Evolutionary conservation across 2,329 filamentous ascomycete genomes (phyloP).

Genomic region (Colletotrichum costaricense): DNA sequence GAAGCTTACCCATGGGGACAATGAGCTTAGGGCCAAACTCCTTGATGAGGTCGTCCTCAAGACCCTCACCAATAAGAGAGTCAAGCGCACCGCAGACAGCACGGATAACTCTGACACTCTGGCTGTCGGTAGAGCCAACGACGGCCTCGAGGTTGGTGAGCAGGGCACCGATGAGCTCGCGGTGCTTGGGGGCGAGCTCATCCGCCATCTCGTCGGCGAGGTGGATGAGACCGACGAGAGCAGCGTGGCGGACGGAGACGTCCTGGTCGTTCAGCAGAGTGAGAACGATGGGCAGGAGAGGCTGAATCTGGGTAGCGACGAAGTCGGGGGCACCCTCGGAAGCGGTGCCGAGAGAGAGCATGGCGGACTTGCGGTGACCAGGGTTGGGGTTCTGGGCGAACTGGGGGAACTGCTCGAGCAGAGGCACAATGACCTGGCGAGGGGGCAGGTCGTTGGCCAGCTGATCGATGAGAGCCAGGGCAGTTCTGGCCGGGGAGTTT

Average conservation of each 20-base stretch:
- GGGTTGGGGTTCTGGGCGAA: slow-evolving; percentile 82
- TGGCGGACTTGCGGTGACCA: slow-evolving; percentile 87
- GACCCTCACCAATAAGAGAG: slow-evolving; percentile 87
- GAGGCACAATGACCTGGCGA: slow-evolving; percentile 91
- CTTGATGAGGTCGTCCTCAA: slow-evolving; percentile 83
- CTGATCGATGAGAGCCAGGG: slow-evolving; percentile 88
- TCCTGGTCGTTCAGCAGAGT: slow-evolving; percentile 87
- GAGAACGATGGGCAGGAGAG: slow-evolving; percentile 87
- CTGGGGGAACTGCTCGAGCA: slow-evolving; percentile 85
- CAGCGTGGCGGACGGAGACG: slow-evolving; percentile 84
- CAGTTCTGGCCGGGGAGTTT: slow-evolving; percentile 84
- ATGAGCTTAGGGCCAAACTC: slow-evolving; percentile 87
- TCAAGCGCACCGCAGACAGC: slow-evolving; percentile 92
- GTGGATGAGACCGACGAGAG: slow-evolving; percentile 87
- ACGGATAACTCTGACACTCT: slow-evolving; percentile 87
- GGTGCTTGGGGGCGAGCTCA: slow-evolving; percentile 87
- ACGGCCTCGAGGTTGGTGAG: slow-evolving; percentile 91
- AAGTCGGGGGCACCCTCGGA: slow-evolving; percentile 98
- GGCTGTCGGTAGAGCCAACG: slow-evolving; percentile 75
- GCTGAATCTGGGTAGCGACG: slow-evolving; percentile 89
- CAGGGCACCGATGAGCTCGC: slow-evolving; percentile 83
- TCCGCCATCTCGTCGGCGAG: slow-evolving; percentile 94
- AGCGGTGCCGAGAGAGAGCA: slow-evolving; percentile 91
- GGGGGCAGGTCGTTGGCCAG: slow-evolving; percentile 90
- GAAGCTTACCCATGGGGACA: slow-evolving; percentile 84